These are phyloP conservation scores for Magnaporthiopsis incrustans DNA, from an alignment of 2,329 filamentous ascomycete species.

Conservation along the genomic window DNA sequence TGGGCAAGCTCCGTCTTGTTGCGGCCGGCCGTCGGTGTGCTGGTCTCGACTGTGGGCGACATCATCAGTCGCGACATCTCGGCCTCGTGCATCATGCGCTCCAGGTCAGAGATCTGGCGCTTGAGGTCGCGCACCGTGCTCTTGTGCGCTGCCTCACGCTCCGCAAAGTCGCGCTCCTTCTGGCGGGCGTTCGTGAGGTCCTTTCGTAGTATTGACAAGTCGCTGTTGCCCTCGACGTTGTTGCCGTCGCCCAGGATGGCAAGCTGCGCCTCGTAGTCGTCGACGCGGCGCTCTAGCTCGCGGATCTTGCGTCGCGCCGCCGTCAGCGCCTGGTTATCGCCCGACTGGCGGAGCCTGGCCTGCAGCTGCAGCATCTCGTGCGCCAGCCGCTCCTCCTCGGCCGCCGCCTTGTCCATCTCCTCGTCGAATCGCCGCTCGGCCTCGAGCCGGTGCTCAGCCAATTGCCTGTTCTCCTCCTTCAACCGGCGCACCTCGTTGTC, in stretches of 20 bases:
- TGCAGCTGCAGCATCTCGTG: slow-evolving; percentile 47
- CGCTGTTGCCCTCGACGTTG: slow-evolving; percentile 35
- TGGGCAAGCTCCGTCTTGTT: slow-evolving; percentile 49
- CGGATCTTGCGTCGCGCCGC: slow-evolving; percentile 55
- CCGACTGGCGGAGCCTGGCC: slow-evolving; percentile 34
- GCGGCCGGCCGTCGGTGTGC: slow-evolving; percentile 34
- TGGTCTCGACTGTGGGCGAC: slow-evolving; percentile 33
- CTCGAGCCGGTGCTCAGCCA: slow-evolving; percentile 47
- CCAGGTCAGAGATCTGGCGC: slow-evolving; percentile 56
- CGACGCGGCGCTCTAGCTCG: slow-evolving; percentile 55
- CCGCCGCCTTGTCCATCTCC: slow-evolving; percentile 57
- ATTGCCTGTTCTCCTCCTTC: slow-evolving; percentile 52
- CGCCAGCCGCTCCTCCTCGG: slow-evolving; percentile 56
- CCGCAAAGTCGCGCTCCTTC: slow-evolving; percentile 56
- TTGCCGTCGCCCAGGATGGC: slow-evolving; percentile 21
- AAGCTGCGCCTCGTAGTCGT: slow-evolving; percentile 42
- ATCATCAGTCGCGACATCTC: slow-evolving; percentile 42
- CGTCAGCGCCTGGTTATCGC: slow-evolving; percentile 44
- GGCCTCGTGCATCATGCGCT: slow-evolving; percentile 58
- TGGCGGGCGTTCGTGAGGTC: slow-evolving; percentile 57
- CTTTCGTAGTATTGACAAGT: slow-evolving; percentile 53
- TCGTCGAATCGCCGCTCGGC: slow-evolving; percentile 57
- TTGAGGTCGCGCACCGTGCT: slow-evolving; percentile 56
- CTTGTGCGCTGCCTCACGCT: slow-evolving; percentile 58
- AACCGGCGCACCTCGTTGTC: slow-evolving; percentile 59